Evolutionary conservation across 306 rosid genomes (phyloP).

Genomic region (Psophocarpus tetragonolobus): DNA sequence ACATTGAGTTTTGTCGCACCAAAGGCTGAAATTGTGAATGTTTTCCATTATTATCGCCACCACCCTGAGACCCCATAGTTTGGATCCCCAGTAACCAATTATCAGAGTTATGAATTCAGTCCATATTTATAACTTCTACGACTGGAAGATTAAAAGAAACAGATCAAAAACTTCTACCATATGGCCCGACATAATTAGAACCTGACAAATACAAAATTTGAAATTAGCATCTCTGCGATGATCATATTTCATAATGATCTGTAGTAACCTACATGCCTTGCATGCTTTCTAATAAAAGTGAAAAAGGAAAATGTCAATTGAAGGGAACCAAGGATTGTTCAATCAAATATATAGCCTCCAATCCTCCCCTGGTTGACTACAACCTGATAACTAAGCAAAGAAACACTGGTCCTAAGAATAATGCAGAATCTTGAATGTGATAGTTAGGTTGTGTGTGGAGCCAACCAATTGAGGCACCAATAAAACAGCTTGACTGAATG

Average conservation of each 20-base stretch:
- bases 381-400: too few relatives aligned
- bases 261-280: conserved; percentile 13
- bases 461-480: too few relatives aligned
- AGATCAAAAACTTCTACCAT: conserved; percentile 31
- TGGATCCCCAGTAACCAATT: conserved; percentile 57
- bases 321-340: too few relatives aligned
- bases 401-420: too few relatives aligned
- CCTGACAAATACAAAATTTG: conserved; percentile 40
- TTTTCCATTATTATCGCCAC: conserved; percentile 68
- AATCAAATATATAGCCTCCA: too few relatives aligned
- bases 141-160: not conserved
- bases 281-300: not conserved
- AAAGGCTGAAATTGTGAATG: conserved; percentile 67
- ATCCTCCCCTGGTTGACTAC: too few relatives aligned
- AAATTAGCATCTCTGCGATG: conserved; percentile 20
- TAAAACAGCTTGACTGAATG: too few relatives aligned
- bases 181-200: conserved; percentile 7
- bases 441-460: too few relatives aligned
- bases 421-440: too few relatives aligned
- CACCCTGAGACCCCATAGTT: conserved; percentile 86
- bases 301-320: too few relatives aligned
- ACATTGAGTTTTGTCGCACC: conserved; percentile 72
- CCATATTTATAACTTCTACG: conserved; percentile 10
- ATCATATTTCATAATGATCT: conserved; percentile 31
- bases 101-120: conserved; percentile 30